A percentile compares a stretch with the other conserved stretches of the same genome.
Evolutionary conservation across 2,329 filamentous ascomycete genomes (phyloP).

Genomic region (Botryotinia globosa): DNA sequence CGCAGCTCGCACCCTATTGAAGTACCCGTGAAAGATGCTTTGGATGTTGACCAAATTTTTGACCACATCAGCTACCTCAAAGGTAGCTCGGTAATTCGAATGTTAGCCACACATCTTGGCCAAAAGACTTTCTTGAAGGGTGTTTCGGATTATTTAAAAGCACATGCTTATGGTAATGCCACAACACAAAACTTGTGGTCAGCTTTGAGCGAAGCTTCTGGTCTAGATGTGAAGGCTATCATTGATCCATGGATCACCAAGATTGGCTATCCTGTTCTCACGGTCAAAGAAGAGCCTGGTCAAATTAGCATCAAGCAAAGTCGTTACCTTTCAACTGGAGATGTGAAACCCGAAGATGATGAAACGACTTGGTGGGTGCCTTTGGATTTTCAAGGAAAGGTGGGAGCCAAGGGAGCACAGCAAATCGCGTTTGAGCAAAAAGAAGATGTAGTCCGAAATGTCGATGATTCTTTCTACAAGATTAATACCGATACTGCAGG

Average conservation of each 20-base stretch:
- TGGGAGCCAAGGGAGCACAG: conserved; percentile 59
- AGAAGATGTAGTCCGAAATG: conserved; percentile 69
- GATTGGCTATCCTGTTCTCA: conserved; percentile 90
- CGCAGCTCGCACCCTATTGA: conserved; percentile 94
- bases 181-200: conserved; percentile 90
- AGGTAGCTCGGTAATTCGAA: conserved; percentile 92
- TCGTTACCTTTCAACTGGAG: conserved; percentile 87
- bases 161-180: conserved; percentile 84
- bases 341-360: conserved; percentile 88
- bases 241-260: conserved; percentile 96
- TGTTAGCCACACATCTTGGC: conserved; percentile 88
- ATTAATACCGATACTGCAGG: conserved; percentile 70
- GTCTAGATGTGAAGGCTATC: conserved; percentile 77
- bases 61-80: conserved; percentile 96
- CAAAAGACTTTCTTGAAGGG: conserved; percentile 86
- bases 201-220: conserved; percentile 82
- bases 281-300: conserved; percentile 76
- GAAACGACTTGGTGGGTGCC: conserved; percentile 95
- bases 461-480: conserved; percentile 85
- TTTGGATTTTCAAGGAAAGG: conserved; percentile 76
- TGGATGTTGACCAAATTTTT: conserved; percentile 98
- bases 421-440: conserved; percentile 70
- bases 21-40: conserved; percentile 86
- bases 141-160: conserved; percentile 84
- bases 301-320: conserved; percentile 81